Evolutionary conservation across 306 rosid species (phyloP), one percentile per base, ranked within the genome.

Genomic region (Glycine latifolia): DNA sequence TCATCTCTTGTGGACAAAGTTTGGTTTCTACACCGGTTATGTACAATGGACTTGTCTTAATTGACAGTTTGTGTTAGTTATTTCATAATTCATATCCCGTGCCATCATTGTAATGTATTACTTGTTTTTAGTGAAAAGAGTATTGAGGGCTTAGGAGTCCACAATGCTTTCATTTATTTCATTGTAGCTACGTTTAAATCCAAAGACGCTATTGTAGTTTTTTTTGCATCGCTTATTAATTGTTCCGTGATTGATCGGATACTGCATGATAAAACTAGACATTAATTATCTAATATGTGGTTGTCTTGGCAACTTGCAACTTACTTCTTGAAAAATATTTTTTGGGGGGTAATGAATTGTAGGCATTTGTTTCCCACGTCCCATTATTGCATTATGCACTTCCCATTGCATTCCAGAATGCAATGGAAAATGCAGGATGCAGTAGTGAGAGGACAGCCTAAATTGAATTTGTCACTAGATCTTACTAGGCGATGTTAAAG

Each of bases 1-100:
- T 77, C 35, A 44, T 58, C 72, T 70, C 61, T 83, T 50, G 41
- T 63, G 52, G 82, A 82, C 59, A n/a, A 13, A 41, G 35, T 75
- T 78, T 71, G 56, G 71, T 58, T 48, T 75, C 77, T 73, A 5
- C 73, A 52, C 63, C 31, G 31, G 31, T 26, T 26, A 26, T 26
- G 31, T 26, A 26, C 31, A 26, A 67, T 31, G 74, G 50, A 61
- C 70, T 72, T 67, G 41, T 70, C 44, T 44, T 69, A 53, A 59
- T 70, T 77, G 82, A 82, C 77, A 49, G 41, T 55, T 43, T 56
- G 8, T 65, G 37, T 52, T 73, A 58, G 75, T 67, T 10, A 54
- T 56, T 54, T 85, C 65, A 26, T 26, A 26, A 26, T 26, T 26
- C 31, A 20, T 71, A 48, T 56, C 41, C 15, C 17, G 8, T 16